Evolutionary conservation across 129 eudicot species (phyloP), one percentile per base, ranked within the genome.

Genomic region (Tagetes patula): DNA sequence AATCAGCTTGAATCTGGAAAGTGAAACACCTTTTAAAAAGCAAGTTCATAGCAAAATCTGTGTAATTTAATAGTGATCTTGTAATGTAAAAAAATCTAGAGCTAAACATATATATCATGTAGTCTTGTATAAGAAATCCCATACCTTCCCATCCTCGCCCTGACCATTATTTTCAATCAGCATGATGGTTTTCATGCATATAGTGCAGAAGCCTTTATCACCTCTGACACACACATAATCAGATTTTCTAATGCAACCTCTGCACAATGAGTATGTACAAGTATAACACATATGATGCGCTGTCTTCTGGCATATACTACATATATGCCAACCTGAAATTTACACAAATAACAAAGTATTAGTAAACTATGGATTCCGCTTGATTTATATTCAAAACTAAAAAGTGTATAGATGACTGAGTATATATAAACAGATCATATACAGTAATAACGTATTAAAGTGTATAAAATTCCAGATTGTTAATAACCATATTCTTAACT

Each of bases 311-410:
- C 98, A 94, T 65, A 79, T 82, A 78, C 91, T 94, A 65, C 98
- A 94, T 82, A 94, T 85, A 85, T 94, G 98, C 98, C 98, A 94
- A 77, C 98, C 98, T 94, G 96, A 68, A 83, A 77, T 76, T 11
- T 46, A 83, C 27, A 70, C 53, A 82, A 73, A 53, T 74, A 47
- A 43, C 74, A 71, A 63, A 1, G 67, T 12, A 69, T 67, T 38
- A 75, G 74, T 20, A 55, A 14, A 65, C 33, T 65, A 0, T n/a
- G 69, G 34, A 78, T 38, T 72, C 47, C 37, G 39, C 54, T 32
- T 30, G 64, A 34, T 32, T 39, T 31, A 6, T 45, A 37, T 20
- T 47, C 38, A 48, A 34, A 58, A 40, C 0, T 27, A 37, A 54
- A 4, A 37, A 30, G 27, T 20, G 27, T 20, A 63, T 27, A 67